Evolutionary conservation across 345 rosid genomes (phyloP), one percentile per base, ranked within the genome.

Genomic region (Ricinus communis): DNA sequence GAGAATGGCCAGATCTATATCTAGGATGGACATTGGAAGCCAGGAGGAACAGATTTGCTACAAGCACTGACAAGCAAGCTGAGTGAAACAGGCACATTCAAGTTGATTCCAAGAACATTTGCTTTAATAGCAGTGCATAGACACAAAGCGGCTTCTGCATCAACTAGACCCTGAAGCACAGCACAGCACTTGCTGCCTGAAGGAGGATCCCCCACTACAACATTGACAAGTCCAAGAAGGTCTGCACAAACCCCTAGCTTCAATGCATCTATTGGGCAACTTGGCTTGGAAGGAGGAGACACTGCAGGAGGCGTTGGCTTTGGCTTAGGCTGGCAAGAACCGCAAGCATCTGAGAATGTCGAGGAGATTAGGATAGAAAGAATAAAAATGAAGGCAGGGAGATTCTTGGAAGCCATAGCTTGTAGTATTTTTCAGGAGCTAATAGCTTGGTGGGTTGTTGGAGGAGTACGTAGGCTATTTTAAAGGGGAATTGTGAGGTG

Each of bases 121-220:
- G 86, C 93, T 74, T 88, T 86, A 40, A 86, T 79, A 50, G 84
- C 89, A 27, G 80, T 83, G 82, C 90, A 88, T 11, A 88, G 79
- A 78, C 93, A 88, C 65, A 76, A 13, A n/a, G 89, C 90, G 56
- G 70, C 90, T 49, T 88, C 93, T 64, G 74, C 8, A 54, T 86
- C 83, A 2, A 16, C 84, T 71, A 85, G 62, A 2, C 90, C 93
- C 22, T 27, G 0, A 2, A 88, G 65, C 74, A 88, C 4, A 13
- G 87, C 69, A 45, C 93, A 88, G 78, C 93, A 88, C 31, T 79
- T 55, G 76, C 66, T 74, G 5, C 69, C 69, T 9, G 84, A 58
- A 9, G 87, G 60, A 0, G 87, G 84, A 25, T 75, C 27, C 38
- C 90, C 90, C 1, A 74, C 33, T 0, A 50, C 70, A 33, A 76